These are phyloP conservation scores for Orobanche coerulescens DNA, from an alignment of 257 asterid genomes.

Conservation along the genomic window DNA sequence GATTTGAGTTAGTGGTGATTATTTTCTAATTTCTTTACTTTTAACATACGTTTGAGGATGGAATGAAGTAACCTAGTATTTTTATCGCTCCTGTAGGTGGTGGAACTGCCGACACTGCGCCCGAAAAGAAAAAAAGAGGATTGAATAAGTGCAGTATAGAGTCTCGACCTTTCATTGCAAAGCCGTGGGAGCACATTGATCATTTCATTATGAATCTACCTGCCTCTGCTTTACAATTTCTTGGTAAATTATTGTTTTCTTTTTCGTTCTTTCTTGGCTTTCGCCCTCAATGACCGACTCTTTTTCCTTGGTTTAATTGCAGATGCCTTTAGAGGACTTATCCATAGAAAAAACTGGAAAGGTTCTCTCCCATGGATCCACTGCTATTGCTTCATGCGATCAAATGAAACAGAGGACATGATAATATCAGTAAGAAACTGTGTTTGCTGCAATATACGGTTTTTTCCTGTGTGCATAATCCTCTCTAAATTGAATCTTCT, in stretches of 20 bases:
- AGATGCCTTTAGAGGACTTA: constrained; percentile 70
- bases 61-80: constrained; percentile 1
- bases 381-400: constrained; percentile 87
- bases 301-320: constrained; percentile 16
- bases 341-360: constrained; percentile 59
- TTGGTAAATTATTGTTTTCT: constrained; percentile 41
- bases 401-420: constrained; percentile 54
- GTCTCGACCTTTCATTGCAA: constrained; percentile 38
- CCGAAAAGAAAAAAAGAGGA: constrained; percentile 44
- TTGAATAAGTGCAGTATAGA: constrained; percentile 42
- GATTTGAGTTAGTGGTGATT: not conserved
- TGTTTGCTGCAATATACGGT: not conserved
- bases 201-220: constrained; percentile 94
- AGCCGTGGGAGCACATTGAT: constrained; percentile 90
- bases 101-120: constrained; percentile 24
- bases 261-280: not conserved
- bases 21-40: not conserved
- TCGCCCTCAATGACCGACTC: not conserved
- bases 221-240: constrained; percentile 83
- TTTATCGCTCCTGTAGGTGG: constrained; percentile 36
- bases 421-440: constrained; percentile 49
- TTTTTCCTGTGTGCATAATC: not conserved
- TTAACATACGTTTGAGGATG: constrained; percentile 8
- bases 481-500: constrained; percentile 2
- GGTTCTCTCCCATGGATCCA: constrained; percentile 87